phyloP scores from a whole-genome alignment of 345 rosid species.

The Cardamine chenopodiifolia region DNA sequence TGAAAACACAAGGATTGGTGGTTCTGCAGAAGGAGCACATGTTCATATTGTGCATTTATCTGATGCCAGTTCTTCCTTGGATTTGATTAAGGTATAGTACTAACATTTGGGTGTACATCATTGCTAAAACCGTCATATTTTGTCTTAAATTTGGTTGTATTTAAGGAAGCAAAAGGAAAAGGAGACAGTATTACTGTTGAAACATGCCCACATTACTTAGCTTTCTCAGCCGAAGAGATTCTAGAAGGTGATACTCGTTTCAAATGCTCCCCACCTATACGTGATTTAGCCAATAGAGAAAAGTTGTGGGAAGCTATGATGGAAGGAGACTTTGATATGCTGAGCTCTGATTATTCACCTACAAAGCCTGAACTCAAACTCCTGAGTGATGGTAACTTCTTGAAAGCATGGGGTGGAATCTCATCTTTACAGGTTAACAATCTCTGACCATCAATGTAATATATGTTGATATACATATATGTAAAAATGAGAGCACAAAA shows the following conservation, averaged over 20 bases:
- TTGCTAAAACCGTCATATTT: neutral
- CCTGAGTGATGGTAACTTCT: slow-evolving; percentile 71
- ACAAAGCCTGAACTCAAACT: slow-evolving; percentile 81
- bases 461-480: neutral
- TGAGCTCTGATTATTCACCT: slow-evolving; percentile 98
- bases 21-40: slow-evolving; percentile 89
- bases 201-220: slow-evolving; percentile 96
- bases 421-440: slow-evolving; percentile 84
- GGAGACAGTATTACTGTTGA: slow-evolving; percentile 88
- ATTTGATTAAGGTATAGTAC: slow-evolving; percentile 67
- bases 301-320: slow-evolving; percentile 85
- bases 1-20: slow-evolving; percentile 69
- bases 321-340: slow-evolving; percentile 86
- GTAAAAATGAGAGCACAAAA: slow-evolving; percentile 9
- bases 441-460: neutral
- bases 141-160: neutral
- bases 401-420: slow-evolving; percentile 98
- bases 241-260: slow-evolving; percentile 90
- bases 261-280: slow-evolving; percentile 95
- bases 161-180: slow-evolving; percentile 69
- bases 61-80: slow-evolving; percentile 79
- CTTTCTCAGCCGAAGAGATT: slow-evolving; percentile 94
- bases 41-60: slow-evolving; percentile 92
- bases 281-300: slow-evolving; percentile 73
- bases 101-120: neutral